Base-by-base conservation (phyloP, 805 yeast genomes). In the Ogataea methylovora region DNA sequence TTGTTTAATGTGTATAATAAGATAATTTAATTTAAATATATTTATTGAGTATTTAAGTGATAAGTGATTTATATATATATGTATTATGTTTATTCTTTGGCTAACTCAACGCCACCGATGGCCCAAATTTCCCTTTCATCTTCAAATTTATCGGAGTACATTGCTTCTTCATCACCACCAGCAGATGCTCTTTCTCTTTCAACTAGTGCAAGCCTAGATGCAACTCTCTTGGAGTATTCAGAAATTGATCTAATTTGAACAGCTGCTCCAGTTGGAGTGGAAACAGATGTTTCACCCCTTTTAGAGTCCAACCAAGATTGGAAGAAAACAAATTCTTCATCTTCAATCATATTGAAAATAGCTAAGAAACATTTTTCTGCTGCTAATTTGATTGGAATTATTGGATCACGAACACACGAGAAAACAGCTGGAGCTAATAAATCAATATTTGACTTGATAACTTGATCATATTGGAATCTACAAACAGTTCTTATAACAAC, bases 141-240 rank as follows among this genome's bases (percentile, higher is more conserved):
- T 60, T 87, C 97, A 48, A 72, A 73, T 49, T 84, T 72, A 54
- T 88, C 97, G 42, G 87, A 76, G 53, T 71, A 83, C 71, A 85
- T 76, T 0, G 90, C 72, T 49, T 85, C 95, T 12, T 69, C 83
- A 52, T 85, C 96, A 43, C 95, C 95, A 39, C 95, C 96, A 11
- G 86, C 92, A 15, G 73, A 81, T 20, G 86, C 70, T 66, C 94
- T 75, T 48, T 87, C 97, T 49, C 90, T 72, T 52, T 87, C 96
- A 30, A 85, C 87, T 17, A 65, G 67, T 0, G 96, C 97, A 46
- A 90, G 73, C 55, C 97, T 72, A 32, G 68, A 55, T n/a, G 83
- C 97, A 20, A 90, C 95, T 59, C 98, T 76, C 62, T 76, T 83
- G 3, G 94, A 82, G 58, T 85, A 90, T 50, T 90, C 98, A 17